Percentiles rank a stretch among this genome's conserved stretches.
Conservation (phyloP, 371 early-diverging fungal genomes). For the Haplosporangium sp. region DNA sequence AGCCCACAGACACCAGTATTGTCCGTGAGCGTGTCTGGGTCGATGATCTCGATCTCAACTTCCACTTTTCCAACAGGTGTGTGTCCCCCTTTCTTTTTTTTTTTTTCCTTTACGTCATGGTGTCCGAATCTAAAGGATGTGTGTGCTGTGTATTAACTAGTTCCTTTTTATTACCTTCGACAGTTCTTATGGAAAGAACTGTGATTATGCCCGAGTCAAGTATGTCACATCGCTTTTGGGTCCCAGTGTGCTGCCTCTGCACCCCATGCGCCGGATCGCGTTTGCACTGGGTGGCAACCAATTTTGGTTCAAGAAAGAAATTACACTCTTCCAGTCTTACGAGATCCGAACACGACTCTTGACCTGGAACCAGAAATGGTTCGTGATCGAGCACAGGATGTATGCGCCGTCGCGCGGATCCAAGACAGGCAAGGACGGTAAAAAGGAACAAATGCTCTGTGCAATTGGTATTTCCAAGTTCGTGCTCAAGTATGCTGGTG, state of each 20-base stretch:
- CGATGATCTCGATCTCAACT: slow-evolving; percentile 52
- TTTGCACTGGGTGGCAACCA: slow-evolving; percentile 52
- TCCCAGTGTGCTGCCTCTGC: slow-evolving; percentile 46
- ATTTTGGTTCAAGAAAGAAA: slow-evolving; percentile 51
- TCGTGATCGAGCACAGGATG: slow-evolving; percentile 48
- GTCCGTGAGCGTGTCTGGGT: slow-evolving; percentile 54
- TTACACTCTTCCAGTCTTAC: slow-evolving; percentile 53
- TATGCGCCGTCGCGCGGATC: slow-evolving; percentile 22
- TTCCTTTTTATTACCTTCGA: not conserved
- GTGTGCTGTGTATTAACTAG: too few relatives aligned
- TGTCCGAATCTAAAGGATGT: not conserved
- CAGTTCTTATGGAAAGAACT: slow-evolving; percentile 55
- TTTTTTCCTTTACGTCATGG: not conserved
- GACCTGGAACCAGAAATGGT: slow-evolving; percentile 55
- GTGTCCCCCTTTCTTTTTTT: not conserved
- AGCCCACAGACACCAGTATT: slow-evolving; percentile 48
- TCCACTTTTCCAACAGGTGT: slow-evolving; percentile 55
- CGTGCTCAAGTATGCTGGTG: slow-evolving; percentile 44
- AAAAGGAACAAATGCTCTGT: slow-evolving; percentile 25
- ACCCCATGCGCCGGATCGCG: slow-evolving; percentile 39
- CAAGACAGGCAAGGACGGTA: not conserved
- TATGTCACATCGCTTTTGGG: slow-evolving; percentile 51
- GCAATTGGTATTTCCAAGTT: slow-evolving; percentile 54
- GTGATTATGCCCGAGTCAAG: slow-evolving; percentile 52
- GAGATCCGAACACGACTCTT: slow-evolving; percentile 53